Evolutionary conservation across 768 basidiomycete genomes (phyloP), one percentile per base, ranked within the genome.

Genomic region (Heimioporus sp.): DNA sequence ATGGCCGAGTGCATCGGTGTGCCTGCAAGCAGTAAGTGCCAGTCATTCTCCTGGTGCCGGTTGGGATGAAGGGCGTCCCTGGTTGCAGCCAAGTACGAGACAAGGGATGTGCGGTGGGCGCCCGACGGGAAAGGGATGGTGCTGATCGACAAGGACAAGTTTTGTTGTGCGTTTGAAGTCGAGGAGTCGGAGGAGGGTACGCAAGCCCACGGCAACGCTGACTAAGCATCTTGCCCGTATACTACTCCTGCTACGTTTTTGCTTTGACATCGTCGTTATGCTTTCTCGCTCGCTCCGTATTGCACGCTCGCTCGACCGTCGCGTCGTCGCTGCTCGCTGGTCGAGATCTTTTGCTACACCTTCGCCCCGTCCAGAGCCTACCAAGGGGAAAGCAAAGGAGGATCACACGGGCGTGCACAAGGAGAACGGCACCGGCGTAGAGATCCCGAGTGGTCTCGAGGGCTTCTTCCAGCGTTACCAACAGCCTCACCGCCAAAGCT

Each of bases 1-100:
- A 86, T 92, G 71, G 91, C 92, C 3, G 94, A 96, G 67, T 95
- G 92, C 60, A 81, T 95, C 32, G 90, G 90, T 8, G 82, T 97
- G 5, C 94, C 94, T 32, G 80, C 87, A n/a, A 82, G 90, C 89
- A 71, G 90, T 80, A 28, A 49, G 55, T 52, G 36, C 17, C 40
- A 31, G 21, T 30, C 30, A n/a, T 13, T 20, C 46, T 47, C 2
- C 38, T 10, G 8, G 5, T 42, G 19, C 15, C 17, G 11, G 11
- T 34, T 39, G 24, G 31, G 13, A 38, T 39, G 47, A 49, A 57
- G 30, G 15, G 24, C 5, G 5, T 28, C 5, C 19, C 46, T 49
- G 32, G 15, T 47, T 21, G 11, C 57, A 90, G 89, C 82, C 52
- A 78, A 80, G 62, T 95, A 95, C 57, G 80, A 85, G 49, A 78